Base-by-base conservation (phyloP, 192 early-diverging fungal genomes). In the Entrophospora sp. region DNA sequence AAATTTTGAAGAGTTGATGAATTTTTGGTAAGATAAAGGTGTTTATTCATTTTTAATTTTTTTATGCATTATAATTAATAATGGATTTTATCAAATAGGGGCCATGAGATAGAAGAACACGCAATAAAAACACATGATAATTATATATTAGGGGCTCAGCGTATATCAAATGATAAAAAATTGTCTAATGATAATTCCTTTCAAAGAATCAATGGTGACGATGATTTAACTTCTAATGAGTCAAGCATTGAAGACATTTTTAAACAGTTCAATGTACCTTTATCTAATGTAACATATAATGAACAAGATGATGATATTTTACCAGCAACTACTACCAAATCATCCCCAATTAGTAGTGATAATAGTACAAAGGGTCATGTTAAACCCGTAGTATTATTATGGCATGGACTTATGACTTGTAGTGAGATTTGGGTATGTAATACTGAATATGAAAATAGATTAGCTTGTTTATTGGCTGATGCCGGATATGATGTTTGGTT, bases 401-500 rank as follows among this genome's bases (percentile, higher is more conserved):
- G 91, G 82, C 95, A 98, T 72, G 95, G 91, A 1, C 92, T 98
- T 61, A 77, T 95, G 73, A 94, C 95, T 81, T 91, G 79, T 66
- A 92, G 91, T 0, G 94, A 96, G 52, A 83, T 92, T 25, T 98
- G 92, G 87, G 85, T 95, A 32, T 93, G 90, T 70, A 84, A 86
- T 59, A 81, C 89, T 0, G 87, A 90, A 68, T 84, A 86, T 67
- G 72, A 84, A 46, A 79, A 79, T 25, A 87, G 89, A 28, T 68
- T 98, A 64, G 87, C 93, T 6, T 91, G 93, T 68, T 73, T 90
- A 12, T 82, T 98, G 24, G 94, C 91, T 5, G 91, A 92, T 56
- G 88, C 86, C 5, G 89, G 89, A 2, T 97, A 91, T 73, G 95
- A 97, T 75, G 95, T 98, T 0, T 98, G 95, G 95, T 71, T 98